These are phyloP conservation scores for Scedosporium apiospermum DNA, from an alignment of 2,329 filamentous ascomycete species.

Conservation along the genomic window DNA sequence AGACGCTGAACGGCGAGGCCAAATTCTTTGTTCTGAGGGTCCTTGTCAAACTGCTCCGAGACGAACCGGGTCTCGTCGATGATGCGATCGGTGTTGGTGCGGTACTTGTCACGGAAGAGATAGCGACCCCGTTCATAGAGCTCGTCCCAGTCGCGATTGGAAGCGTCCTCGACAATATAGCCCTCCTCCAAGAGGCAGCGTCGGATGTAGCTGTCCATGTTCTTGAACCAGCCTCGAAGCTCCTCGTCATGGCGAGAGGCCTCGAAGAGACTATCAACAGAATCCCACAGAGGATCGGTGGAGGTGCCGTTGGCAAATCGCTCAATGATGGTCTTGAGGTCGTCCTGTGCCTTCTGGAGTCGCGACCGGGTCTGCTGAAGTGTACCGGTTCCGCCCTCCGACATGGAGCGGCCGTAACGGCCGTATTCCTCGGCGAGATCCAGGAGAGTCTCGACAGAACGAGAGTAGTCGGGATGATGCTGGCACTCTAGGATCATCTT, in stretches of 20 bases:
- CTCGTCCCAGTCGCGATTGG: constrained; percentile 71
- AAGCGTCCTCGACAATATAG: constrained; percentile 75
- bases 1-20: constrained; percentile 68
- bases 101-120: constrained; percentile 83
- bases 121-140: constrained; percentile 80
- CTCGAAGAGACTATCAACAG: constrained; percentile 75
- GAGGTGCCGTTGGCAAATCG: constrained; percentile 94
- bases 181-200: constrained; percentile 82
- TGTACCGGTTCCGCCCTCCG: constrained; percentile 54
- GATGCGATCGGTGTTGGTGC: constrained; percentile 73
- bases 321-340: constrained; percentile 81
- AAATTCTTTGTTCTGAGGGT: constrained; percentile 78
- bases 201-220: constrained; percentile 67
- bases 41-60: constrained; percentile 78
- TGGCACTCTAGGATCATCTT: constrained; percentile 98
- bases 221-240: constrained; percentile 81
- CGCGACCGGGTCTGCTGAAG: constrained; percentile 64
- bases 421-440: constrained; percentile 77
- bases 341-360: constrained; percentile 63
- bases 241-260: constrained; percentile 83
- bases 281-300: constrained; percentile 72
- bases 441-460: constrained; percentile 83
- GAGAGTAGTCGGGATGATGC: constrained; percentile 85
- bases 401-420: constrained; percentile 58
- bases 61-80: constrained; percentile 87